Conservation (phyloP, 805 yeast species). For the Brettanomyces anomalus region DNA sequence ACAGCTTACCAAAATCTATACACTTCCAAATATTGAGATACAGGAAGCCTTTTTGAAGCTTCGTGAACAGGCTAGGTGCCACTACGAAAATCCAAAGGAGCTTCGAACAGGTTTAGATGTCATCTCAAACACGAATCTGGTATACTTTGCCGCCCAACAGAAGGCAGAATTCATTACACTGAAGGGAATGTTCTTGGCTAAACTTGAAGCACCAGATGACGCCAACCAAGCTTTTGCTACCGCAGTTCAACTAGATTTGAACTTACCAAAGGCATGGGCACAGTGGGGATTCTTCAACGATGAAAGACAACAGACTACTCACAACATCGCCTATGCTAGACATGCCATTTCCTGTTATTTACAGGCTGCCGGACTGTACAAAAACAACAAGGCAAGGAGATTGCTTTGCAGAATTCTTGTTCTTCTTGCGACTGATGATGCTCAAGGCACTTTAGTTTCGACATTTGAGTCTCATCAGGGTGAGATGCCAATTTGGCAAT, state of each 20-base stretch:
- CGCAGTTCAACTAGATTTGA: conserved; percentile 91
- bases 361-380: conserved; percentile 96
- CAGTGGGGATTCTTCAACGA: conserved; percentile 99
- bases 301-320: conserved; percentile 70
- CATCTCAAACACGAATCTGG: conserved; percentile 90
- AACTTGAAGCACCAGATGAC: conserved; percentile 81
- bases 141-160: conserved; percentile 93
- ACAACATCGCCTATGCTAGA: conserved; percentile 74
- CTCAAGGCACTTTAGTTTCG: conserved; percentile 66
- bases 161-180: conserved; percentile 96
- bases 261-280: conserved; percentile 97
- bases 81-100: conserved; percentile 85
- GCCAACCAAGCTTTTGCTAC: conserved; percentile 98
- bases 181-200: conserved; percentile 96
- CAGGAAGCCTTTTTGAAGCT: conserved; percentile 95
- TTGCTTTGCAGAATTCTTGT: conserved; percentile 84
- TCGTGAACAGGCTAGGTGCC: conserved; percentile 96
- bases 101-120: conserved; percentile 93
- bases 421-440: conserved; percentile 87
- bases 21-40: conserved; percentile 93
- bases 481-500: conserved; percentile 98
- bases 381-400: conserved; percentile 83
- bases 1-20: conserved; percentile 88
- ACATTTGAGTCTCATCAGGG: conserved; percentile 92
- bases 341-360: conserved; percentile 93